Base-by-base conservation (phyloP, 2,329 filamentous ascomycete genomes). In the Orbilia oligospora region DNA sequence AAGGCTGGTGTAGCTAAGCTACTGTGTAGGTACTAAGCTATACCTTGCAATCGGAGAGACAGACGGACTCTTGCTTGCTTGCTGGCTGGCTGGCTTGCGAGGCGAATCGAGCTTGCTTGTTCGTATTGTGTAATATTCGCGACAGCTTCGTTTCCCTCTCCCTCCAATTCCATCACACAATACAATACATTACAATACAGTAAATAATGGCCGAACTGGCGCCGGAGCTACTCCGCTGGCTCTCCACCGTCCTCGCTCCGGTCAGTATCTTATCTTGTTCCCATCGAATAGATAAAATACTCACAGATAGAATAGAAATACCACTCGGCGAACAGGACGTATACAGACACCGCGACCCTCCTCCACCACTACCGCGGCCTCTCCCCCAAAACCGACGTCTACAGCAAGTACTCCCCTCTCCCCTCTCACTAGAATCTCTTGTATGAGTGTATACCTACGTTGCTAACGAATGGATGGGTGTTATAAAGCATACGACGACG, bases 291-390 rank as follows among this genome's bases (percentile, higher is more conserved):
- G 8, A 44, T 51, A 10, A 10, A 5, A 18, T 38, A 38, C 8
- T 22, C 2, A 38, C 12, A 24, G 38, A 56, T 56, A 56, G 14
- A 16, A 22, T 51, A 98, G 93, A 93, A 97, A 88, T 98, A 99
- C 84, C 90, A 91, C 84, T 93, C 98, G 86, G 91, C 97, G 76
- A 97, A 95, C 83, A 91, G 94, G 79, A 93, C 94, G 68, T 98
- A 98, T 86, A 92, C 92, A 84, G 94, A 98, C 85, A 91, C 97
- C 81, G 94, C 93, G 80, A 91, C 93, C 83, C 90, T 91, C 30
- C 89, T 99, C 67, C 89, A 92, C 36, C 89, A 92, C 81, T 93
- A 94, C 83, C 90, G 93, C 6, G 92, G 93, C 1, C 87, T 99
- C 22, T 89, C 91, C 8, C 93, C 94, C 27, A 90, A 93, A 81